Evolutionary conservation across 495 filamentous ascomycete species (phyloP).

Genomic region (Choiromyces venosus): DNA sequence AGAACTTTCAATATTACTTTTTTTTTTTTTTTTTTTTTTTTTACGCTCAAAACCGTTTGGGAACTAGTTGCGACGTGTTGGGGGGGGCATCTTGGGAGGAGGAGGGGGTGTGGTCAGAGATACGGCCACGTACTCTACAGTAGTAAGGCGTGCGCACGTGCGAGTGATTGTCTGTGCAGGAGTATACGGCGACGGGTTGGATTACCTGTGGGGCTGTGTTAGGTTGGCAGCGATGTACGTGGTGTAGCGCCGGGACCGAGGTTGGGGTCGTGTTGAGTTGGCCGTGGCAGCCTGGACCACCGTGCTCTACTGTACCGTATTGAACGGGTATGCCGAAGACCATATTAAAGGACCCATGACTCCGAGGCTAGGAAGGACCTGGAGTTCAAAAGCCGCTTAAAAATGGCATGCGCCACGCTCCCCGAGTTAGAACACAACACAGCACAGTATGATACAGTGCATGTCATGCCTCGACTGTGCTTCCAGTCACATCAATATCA

Average conservation of each 20-base stretch:
- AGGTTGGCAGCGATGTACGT: not conserved
- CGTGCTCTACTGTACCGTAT: no score
- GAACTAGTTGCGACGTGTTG: not conserved
- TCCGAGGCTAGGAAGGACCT: not conserved
- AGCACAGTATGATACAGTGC: not conserved
- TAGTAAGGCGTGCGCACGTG: not conserved
- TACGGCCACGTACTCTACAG: not conserved
- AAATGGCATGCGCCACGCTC: not conserved
- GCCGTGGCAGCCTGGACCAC: no score
- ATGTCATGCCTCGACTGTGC: not conserved
- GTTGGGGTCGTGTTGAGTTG: no score
- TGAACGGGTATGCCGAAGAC: no score
- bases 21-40: slow-evolving; percentile 1
- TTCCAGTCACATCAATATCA: not conserved
- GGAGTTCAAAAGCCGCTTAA: not conserved
- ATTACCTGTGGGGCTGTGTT: not conserved
- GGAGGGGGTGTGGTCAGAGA: not conserved
- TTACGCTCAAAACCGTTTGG: not conserved
- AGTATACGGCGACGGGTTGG: no score
- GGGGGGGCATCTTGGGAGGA: not conserved
- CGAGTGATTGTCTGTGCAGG: not conserved
- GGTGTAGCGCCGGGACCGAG: not conserved
- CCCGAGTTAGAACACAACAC: not conserved
- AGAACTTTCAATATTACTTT: not conserved
- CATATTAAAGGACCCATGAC: no score